A percentile compares a stretch with the other conserved stretches of the same genome.
Conservation (phyloP, 306 rosid species). For the Fragaria vesca region DNA sequence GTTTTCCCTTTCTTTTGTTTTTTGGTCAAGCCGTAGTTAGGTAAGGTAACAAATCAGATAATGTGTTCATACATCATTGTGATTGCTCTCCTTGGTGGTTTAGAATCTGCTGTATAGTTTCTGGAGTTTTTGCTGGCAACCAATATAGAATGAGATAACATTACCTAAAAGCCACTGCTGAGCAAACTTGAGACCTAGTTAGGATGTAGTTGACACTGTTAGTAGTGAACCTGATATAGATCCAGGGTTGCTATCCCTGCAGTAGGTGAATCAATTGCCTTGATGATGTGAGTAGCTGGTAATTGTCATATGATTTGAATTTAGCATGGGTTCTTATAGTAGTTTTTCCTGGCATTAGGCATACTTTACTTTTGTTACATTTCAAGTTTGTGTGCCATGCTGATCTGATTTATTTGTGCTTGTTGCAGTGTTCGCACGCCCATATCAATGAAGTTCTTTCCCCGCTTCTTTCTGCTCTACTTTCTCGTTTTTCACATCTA, state of each 20-base stretch:
- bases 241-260: neutral
- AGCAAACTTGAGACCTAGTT: neutral
- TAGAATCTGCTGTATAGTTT: neutral
- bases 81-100: too few relatives aligned
- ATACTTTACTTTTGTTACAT: neutral
- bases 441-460: constrained; percentile 98
- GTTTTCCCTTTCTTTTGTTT: neutral
- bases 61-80: neutral
- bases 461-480: constrained; percentile 96
- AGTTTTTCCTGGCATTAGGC: neutral
- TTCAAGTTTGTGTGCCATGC: constrained; percentile 20
- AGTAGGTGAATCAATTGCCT: neutral
- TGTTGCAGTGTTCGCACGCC: constrained; percentile 96
- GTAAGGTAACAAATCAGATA: neutral
- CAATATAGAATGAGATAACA: neutral
- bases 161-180: neutral
- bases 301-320: neutral
- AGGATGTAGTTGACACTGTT: neutral
- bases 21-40: neutral
- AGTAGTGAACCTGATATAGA: neutral
- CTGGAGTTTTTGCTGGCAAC: neutral
- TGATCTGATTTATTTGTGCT: constrained; percentile 37
- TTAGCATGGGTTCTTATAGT: neutral
- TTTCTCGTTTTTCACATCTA: constrained; percentile 96
- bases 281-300: constrained; percentile 4